Conservation (phyloP, 345 rosid genomes). For the Limnanthes douglasii region DNA sequence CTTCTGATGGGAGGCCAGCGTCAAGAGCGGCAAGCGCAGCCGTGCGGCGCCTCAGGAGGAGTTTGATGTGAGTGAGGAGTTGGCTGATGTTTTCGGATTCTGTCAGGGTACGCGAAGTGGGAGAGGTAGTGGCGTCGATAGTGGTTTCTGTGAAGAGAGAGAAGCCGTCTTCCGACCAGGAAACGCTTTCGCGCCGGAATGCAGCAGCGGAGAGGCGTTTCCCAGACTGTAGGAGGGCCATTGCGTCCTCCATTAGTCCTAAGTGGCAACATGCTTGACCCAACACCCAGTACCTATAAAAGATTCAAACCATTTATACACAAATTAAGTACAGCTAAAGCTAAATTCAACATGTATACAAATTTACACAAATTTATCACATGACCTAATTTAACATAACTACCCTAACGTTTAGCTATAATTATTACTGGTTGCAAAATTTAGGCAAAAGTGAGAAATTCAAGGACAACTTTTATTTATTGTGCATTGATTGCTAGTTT, state of each 20-base stretch:
- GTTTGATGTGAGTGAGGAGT: slow-evolving; percentile 62
- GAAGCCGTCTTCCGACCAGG: slow-evolving; percentile 85
- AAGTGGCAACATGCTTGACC: slow-evolving; percentile 95
- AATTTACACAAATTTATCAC: too few species aligned
- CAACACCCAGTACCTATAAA: slow-evolving; percentile 49
- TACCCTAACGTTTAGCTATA: too few species aligned
- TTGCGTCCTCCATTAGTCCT: slow-evolving; percentile 94
- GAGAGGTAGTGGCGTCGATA: slow-evolving; percentile 11
- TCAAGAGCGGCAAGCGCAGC: slow-evolving; percentile 87
- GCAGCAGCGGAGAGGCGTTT: slow-evolving; percentile 93
- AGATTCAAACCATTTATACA: not conserved
- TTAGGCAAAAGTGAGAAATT: not conserved
- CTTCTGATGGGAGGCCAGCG: slow-evolving; percentile 62
- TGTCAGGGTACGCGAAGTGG: slow-evolving; percentile 6
- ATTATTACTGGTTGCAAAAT: not conserved
- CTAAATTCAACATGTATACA: too few species aligned
- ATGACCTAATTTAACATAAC: too few species aligned
- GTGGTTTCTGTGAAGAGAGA: slow-evolving; percentile 16
- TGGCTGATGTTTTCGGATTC: slow-evolving; percentile 55
- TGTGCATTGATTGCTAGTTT: too few species aligned
- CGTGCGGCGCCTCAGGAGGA: slow-evolving; percentile 73
- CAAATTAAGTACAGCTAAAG: too few species aligned
- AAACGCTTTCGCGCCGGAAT: slow-evolving; percentile 78
- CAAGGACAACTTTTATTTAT: too few species aligned
- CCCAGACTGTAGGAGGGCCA: slow-evolving; percentile 86